Evolutionary conservation across 768 basidiomycete species (phyloP).

Genomic region (Lactifluus hygrophoroides): DNA sequence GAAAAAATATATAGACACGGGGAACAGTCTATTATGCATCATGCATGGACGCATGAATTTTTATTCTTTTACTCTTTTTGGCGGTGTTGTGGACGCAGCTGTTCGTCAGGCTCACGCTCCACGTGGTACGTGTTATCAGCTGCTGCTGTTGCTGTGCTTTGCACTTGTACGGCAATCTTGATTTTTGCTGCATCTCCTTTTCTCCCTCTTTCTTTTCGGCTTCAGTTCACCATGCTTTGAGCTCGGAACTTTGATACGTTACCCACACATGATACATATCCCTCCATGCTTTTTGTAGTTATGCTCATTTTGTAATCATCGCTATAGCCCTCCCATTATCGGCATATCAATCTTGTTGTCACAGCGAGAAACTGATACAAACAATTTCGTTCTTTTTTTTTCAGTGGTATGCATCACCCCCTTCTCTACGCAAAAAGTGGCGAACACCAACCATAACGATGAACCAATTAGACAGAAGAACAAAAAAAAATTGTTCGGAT

Average conservation of each 20-base stretch:
- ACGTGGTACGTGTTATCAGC: too few relatives aligned
- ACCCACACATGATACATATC: conserved; percentile 1
- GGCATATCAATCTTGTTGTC: not conserved
- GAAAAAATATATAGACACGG: too few relatives aligned
- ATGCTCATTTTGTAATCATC: conserved; percentile 5
- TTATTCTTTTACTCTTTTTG: too few relatives aligned
- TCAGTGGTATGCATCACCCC: not conserved
- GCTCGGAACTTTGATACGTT: conserved; percentile 1
- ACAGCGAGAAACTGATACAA: conserved; percentile 3
- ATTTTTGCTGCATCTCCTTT: not conserved
- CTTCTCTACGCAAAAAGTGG: too few relatives aligned
- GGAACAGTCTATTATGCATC: too few relatives aligned
- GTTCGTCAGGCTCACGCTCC: too few relatives aligned
- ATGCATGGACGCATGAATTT: too few relatives aligned
- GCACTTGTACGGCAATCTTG: too few relatives aligned
- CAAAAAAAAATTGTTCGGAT: not conserved
- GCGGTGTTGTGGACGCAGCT: too few relatives aligned
- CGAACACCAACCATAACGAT: not conserved
- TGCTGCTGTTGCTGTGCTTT: too few relatives aligned
- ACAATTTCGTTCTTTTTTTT: not conserved
- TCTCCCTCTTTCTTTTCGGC: not conserved
- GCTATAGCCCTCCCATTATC: not conserved
- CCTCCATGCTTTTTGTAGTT: not conserved
- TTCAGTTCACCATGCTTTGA: not conserved
- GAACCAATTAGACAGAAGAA: not conserved